Conservation (phyloP, 2,329 filamentous ascomycete species). For the Neoarthrinium moseri region DNA sequence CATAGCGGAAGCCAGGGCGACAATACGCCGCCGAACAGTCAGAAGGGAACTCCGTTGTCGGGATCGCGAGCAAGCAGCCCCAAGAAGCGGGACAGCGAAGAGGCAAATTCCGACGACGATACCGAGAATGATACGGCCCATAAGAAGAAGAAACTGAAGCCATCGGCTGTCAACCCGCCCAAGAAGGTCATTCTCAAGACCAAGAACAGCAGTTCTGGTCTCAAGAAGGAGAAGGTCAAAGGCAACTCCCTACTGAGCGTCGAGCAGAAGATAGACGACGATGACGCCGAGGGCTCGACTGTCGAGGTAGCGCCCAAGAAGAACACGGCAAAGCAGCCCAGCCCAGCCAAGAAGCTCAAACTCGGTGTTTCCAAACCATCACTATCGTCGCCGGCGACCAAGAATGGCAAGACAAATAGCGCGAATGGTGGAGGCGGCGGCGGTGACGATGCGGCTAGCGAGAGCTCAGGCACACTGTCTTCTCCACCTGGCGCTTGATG, state of each 20-base stretch:
- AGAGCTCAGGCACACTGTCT: conserved; percentile 56
- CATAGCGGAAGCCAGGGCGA: conserved; percentile 47
- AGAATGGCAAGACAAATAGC: conserved; percentile 37
- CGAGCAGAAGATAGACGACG: conserved; percentile 41
- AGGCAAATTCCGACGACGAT: conserved; percentile 52
- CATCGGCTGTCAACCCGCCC: conserved; percentile 34
- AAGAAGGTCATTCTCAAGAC: conserved; percentile 59
- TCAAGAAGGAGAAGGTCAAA: conserved; percentile 58
- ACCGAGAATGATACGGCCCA: conserved; percentile 47
- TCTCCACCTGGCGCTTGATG: conserved; percentile 43
- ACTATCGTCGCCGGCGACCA: conserved; percentile 47
- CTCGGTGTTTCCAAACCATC: conserved; percentile 42
- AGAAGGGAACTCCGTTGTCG: conserved; percentile 60
- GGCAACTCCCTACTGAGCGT: conserved; percentile 47
- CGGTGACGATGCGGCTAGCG: conserved; percentile 48
- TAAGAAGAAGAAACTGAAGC: conserved; percentile 61
- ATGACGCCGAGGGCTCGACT: conserved; percentile 35
- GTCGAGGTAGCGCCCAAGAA: conserved; percentile 43
- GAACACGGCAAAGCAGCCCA: conserved; percentile 36
- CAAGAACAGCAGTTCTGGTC: conserved; percentile 32
- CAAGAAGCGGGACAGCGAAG: conserved; percentile 55
- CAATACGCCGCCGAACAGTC: conserved; percentile 59
- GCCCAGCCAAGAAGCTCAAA: conserved; percentile 46
- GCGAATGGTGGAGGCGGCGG: conserved; percentile 13
- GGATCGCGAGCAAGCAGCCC: conserved; percentile 54